phyloP scores from a whole-genome alignment of 169 alveolate genomes.

The Plasmodium inui region DNA sequence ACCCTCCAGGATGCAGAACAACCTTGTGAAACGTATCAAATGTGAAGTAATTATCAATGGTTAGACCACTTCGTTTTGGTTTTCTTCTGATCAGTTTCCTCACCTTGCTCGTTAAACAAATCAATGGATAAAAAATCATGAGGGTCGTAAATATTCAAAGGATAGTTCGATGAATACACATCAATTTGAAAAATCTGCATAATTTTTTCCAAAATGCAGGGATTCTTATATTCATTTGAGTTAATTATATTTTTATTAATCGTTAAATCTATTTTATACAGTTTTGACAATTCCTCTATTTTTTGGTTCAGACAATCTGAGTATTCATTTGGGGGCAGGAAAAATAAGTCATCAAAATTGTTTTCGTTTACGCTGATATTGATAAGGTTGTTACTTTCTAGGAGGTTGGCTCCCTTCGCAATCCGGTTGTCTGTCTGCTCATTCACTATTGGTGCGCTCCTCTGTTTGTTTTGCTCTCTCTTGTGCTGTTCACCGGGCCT shows the following conservation, averaged over 20 bases:
- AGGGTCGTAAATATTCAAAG: constrained; percentile 51
- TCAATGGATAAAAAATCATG: constrained; percentile 61
- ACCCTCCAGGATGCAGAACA: background rate
- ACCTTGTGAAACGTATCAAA: background rate
- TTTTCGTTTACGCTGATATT: constrained; percentile 46
- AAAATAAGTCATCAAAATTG: constrained; percentile 72
- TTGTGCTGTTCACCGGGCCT: background rate
- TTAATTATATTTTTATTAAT: constrained; percentile 73
- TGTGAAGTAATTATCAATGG: background rate
- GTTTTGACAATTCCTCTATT: constrained; percentile 55
- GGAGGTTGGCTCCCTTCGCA: background rate
- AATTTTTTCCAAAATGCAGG: constrained; percentile 73
- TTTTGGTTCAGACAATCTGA: constrained; percentile 50
- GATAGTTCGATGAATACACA: constrained; percentile 69
- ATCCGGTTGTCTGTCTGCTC: background rate
- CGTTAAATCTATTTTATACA: constrained; percentile 65
- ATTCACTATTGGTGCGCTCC: background rate
- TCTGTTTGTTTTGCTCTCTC: background rate
- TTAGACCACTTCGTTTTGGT: constrained; percentile 66
- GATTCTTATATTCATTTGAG: constrained; percentile 75
- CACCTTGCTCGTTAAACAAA: constrained; percentile 48
- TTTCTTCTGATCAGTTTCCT: constrained; percentile 25
- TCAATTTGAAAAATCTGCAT: constrained; percentile 70
- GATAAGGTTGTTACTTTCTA: constrained; percentile 33
- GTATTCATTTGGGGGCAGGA: constrained; percentile 62